Conservation (phyloP, 108 stramenopile species). For the Cyclostephanos invisitatus region DNA sequence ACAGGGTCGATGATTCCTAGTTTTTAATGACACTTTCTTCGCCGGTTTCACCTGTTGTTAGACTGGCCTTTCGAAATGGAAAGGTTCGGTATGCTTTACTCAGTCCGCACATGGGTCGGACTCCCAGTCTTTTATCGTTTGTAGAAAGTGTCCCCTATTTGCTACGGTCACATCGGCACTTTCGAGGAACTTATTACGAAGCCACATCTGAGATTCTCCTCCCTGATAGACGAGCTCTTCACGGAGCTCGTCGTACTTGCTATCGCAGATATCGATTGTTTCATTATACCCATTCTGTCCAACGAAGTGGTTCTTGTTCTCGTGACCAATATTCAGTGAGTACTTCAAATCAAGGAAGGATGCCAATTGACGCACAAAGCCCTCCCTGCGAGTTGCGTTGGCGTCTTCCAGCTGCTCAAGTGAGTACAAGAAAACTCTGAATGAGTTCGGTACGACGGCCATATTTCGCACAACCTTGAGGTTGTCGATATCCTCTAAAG, state of each 20-base stretch:
- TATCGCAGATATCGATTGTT: slow-evolving; percentile 31
- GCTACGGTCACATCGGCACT: slow-evolving; percentile 28
- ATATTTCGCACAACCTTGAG: not conserved
- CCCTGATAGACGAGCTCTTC: slow-evolving; percentile 4
- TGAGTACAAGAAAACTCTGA: slow-evolving; percentile 34
- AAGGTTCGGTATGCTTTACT: no score
- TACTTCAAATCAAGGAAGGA: slow-evolving; percentile 24
- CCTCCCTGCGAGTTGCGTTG: slow-evolving; percentile 17
- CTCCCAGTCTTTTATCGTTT: slow-evolving; percentile 8
- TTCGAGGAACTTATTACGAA: slow-evolving; percentile 27
- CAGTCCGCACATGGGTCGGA: slow-evolving; percentile 18
- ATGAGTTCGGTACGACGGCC: slow-evolving; percentile 22
- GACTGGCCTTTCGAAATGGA: no score
- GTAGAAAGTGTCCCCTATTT: slow-evolving; percentile 10
- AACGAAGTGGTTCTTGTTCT: not conserved
- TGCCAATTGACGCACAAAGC: slow-evolving; percentile 21
- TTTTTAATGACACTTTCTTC: no score
- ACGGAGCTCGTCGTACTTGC: slow-evolving; percentile 4
- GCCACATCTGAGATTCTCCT: slow-evolving; percentile 17
- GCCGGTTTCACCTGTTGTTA: no score
- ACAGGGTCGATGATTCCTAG: no score
- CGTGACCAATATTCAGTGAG: slow-evolving; percentile 18
- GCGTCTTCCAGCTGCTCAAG: slow-evolving; percentile 28
- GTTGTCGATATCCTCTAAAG: slow-evolving; percentile 17
- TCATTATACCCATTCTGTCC: slow-evolving; percentile 11